Evolutionary conservation across 306 rosid species (phyloP).

Genomic region (Argentina anserina): DNA sequence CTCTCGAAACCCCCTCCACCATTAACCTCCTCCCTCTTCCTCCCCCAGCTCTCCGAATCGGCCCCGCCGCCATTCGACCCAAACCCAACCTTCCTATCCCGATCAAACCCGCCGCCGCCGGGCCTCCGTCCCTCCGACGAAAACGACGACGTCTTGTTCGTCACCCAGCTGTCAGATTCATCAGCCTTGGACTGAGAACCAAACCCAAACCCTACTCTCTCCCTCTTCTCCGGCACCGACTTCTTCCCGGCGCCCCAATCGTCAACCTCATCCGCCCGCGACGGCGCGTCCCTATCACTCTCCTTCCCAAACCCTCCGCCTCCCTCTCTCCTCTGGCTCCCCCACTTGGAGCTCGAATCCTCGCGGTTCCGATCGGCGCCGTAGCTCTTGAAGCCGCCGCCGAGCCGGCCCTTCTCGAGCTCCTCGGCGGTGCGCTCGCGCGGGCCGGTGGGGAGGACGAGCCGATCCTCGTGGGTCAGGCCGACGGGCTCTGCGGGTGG

Average conservation of each 20-base stretch:
- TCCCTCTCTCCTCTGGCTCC: constrained; percentile 53
- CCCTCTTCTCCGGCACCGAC: constrained; percentile 42
- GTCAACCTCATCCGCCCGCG: constrained; percentile 83
- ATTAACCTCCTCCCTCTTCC: constrained; percentile 30
- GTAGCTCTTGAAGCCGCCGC: constrained; percentile 58
- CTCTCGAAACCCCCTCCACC: constrained; percentile 19
- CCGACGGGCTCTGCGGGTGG: constrained; percentile 25
- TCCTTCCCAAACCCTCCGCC: constrained; percentile 28
- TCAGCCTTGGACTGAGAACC: constrained; percentile 86
- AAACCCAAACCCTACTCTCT: constrained; percentile 50
- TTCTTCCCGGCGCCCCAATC: constrained; percentile 83
- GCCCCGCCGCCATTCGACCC: constrained; percentile 36
- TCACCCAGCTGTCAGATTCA: constrained; percentile 81
- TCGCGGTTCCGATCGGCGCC: constrained; percentile 46
- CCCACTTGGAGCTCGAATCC: constrained; percentile 64
- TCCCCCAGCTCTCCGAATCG: constrained; percentile 44
- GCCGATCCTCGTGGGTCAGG: constrained; percentile 41
- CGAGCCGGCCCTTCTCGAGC: constrained; percentile 50
- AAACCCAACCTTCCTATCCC: constrained; percentile 41
- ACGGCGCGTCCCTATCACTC: constrained; percentile 54
- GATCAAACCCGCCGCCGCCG: constrained; percentile 58
- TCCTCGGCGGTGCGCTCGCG: constrained; percentile 91
- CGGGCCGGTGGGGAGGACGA: constrained; percentile 74
- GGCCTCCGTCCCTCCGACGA: too few relatives aligned
- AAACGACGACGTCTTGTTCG: too few relatives aligned